Evolutionary conservation across 1,284 basidiomycete species (phyloP), one percentile per base, ranked within the genome.

Genomic region (Phylloboletellus chloephorus): DNA sequence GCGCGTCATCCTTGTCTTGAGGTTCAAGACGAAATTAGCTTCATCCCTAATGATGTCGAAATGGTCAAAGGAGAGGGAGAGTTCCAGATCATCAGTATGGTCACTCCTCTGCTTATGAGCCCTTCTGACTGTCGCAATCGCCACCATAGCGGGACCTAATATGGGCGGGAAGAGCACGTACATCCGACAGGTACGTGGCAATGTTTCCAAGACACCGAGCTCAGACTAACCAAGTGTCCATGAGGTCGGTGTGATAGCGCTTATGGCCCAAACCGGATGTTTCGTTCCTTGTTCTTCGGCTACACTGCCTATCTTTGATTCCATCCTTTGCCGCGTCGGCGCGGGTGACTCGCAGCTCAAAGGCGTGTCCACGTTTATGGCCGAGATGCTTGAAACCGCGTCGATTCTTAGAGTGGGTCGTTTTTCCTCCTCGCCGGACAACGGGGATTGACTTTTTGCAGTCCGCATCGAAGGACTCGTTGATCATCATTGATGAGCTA

Each of bases 291-390:
- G 91, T 48, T 75, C 80, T 39, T 82, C 91, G 61, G 96, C 95
- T 0, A 72, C 75, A 31, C 57, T 98, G 9, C 96, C 95, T 0
- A 81, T 98, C 36, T 98, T 98, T 52, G 96, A 99, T 66, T 97
- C 92, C 11, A 88, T 99, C 37, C 69, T 98, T 4, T 96, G 95
- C 42, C 78, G 96, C 52, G 95, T 99, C 1, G 96, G 96, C 6
- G 96, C 96, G 0, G 96, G 96, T 1, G 96, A 98, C 61, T 94
- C 88, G 62, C 94, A 98, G 63, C 70, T 98, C 31, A 98, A 98
- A 64, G 96, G 95, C 12, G 90, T 98, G 3, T 96, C 91, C 21
- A 99, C 96, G 0, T 99, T 98, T 62, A 98, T 98, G 95, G 93
- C 94, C 3, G 96, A 99, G 67, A 99, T 98, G 96, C 73, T 95